Evolutionary conservation across 2,329 filamentous ascomycete species (phyloP).

Genomic region (Coniochaeta hoffmannii): DNA sequence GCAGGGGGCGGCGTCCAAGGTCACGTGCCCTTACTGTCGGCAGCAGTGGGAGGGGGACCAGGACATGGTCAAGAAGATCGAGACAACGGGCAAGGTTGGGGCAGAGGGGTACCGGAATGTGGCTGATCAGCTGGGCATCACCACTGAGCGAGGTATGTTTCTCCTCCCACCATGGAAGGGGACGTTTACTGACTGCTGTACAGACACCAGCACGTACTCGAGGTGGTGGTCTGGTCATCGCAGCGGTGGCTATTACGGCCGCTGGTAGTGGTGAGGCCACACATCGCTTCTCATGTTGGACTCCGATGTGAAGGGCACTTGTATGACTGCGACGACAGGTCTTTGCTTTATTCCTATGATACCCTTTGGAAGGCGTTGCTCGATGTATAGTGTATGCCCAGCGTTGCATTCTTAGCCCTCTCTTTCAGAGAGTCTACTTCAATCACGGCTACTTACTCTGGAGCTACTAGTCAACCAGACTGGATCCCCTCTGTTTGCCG

Average conservation of each 20-base stretch:
- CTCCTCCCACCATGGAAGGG: neutral
- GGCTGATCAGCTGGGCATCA: constrained; percentile 52
- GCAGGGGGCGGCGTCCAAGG: constrained; percentile 17
- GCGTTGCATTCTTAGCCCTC: too few relatives aligned
- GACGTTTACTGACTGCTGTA: neutral
- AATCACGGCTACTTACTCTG: too few relatives aligned
- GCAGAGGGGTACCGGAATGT: constrained; percentile 56
- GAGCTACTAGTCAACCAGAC: too few relatives aligned
- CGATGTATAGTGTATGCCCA: too few relatives aligned
- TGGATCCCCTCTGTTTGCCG: too few relatives aligned
- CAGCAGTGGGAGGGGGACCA: constrained; percentile 45
- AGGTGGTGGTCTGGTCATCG: constrained; percentile 15
- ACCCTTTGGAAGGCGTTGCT: too few relatives aligned
- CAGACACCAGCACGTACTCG: constrained; percentile 22
- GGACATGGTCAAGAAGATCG: constrained; percentile 33
- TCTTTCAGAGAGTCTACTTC: too few relatives aligned
- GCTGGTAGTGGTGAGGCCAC: neutral
- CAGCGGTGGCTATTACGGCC: neutral
- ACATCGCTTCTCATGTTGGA: neutral
- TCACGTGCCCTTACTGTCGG: constrained; percentile 56
- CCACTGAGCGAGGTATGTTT: constrained; percentile 18
- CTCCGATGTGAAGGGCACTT: too few relatives aligned
- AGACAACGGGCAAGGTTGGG: constrained; percentile 29
- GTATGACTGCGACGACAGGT: too few relatives aligned
- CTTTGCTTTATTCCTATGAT: too few relatives aligned